Evolutionary conservation across 352 stramenopile species (phyloP).

Genomic region (Halophytophthora batemanensis): DNA sequence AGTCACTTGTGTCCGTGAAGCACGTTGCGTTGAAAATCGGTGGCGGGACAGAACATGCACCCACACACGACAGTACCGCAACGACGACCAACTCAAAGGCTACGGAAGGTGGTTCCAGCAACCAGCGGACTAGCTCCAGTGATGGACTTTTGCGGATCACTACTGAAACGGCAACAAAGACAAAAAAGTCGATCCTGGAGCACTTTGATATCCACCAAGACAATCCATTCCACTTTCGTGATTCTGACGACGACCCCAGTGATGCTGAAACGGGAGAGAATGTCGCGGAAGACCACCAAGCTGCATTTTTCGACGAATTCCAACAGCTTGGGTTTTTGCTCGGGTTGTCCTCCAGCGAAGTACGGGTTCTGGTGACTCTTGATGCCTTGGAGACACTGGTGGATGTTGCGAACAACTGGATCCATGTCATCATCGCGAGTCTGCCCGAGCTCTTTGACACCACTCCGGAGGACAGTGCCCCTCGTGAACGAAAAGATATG

Average conservation of each 20-base stretch:
- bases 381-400: conserved; percentile 56
- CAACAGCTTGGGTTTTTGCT: conserved; percentile 50
- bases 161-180: conserved; percentile 11
- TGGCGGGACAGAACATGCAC: conserved; percentile 27
- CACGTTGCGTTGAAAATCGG: conserved; percentile 48
- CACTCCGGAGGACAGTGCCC: conserved; percentile 7
- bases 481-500: conserved; percentile 17
- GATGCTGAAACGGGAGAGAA: conserved; percentile 2
- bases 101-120: conserved; percentile 15
- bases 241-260: conserved; percentile 35
- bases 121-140: background rate
- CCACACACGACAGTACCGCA: conserved; percentile 24
- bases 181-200: conserved; percentile 70
- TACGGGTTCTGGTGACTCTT: conserved; percentile 59
- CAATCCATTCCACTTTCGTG: conserved; percentile 71
- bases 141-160: conserved; percentile 11
- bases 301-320: conserved; percentile 50
- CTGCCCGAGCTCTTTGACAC: conserved; percentile 40
- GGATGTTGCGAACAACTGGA: conserved; percentile 65
- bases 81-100: conserved; percentile 21
- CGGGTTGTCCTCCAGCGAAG: conserved; percentile 51
- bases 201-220: conserved; percentile 68
- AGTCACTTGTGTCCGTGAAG: conserved; percentile 60
- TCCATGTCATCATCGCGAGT: conserved; percentile 39
- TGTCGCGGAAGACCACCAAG: conserved; percentile 7